Base-by-base conservation (phyloP, 2,329 filamentous ascomycete species). In the Cladosporium sp. region DNA sequence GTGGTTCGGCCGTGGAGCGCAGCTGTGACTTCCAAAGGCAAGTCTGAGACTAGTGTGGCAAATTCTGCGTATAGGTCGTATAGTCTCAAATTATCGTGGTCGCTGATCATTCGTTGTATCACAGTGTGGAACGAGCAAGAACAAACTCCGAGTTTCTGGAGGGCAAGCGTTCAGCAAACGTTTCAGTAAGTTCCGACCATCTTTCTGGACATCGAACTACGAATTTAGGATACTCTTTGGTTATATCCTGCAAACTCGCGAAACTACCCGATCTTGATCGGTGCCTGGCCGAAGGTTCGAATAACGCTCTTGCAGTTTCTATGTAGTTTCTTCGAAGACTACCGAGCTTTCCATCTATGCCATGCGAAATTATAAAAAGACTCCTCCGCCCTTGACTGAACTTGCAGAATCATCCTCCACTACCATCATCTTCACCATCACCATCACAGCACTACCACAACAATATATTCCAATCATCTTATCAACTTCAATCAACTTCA, bases 1-100 rank as follows among this genome's bases (percentile, higher is more conserved):
- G 59, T 63, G 59, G 59, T 63, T 54, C 34, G 32, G 59, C 59
- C n/a, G 59, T n/a, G 48, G 51, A 54, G 36, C 28, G 48, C 48
- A 28, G 51, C 59, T 34, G 54, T 63, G 59, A 63, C 25, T 54
- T 53, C 7, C 59, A 63, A 63, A 63, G 59, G 59, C 59, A 63
- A 63, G 59, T 63, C 59, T 63, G 59, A 63, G 36, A 58, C 54
- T 39, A 39, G 54, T 57, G 51, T 32, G n/a, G 26, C 2, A 28
- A 32, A 21, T 2, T 11, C 14, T 53, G 51, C n/a, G 3, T 21
- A 21, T 21, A 2, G 39, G 8, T 23, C 39, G 39, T 13, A 21
- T 21, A n/a, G 21, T 46, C n/a, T 13, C n/a, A n/a, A 21, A 46
- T 21, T n/a, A 46, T n/a, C 8, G n/a, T 5, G n/a, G n/a, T 32